Percentiles rank a stretch among this genome's conserved stretches.
These are phyloP conservation scores for Casaregolazyma suthepensis DNA, from an alignment of 1,139 yeast genomes.

Conservation along the genomic window DNA sequence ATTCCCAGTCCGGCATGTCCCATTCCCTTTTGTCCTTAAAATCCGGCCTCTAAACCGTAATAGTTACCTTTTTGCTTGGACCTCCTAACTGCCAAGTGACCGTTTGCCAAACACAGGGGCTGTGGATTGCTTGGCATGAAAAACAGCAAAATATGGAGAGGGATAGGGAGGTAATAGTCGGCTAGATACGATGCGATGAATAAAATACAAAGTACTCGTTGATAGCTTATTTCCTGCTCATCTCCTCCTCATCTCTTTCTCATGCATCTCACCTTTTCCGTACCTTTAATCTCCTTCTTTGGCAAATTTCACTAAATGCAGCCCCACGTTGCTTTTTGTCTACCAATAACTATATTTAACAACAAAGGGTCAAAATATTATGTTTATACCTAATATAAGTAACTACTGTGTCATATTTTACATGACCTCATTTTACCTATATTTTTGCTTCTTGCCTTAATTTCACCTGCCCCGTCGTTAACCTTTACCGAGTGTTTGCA, in stretches of 20 bases:
- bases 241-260: neutral
- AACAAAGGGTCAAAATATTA: neutral
- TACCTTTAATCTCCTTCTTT: neutral
- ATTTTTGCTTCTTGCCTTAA: neutral
- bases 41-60: neutral
- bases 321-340: neutral
- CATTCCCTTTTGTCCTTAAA: neutral
- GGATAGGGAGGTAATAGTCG: too few relatives aligned
- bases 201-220: too few relatives aligned
- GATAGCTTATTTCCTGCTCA: too few relatives aligned
- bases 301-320: neutral
- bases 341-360: neutral
- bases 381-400: neutral
- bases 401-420: neutral
- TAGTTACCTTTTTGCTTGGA: neutral
- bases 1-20: neutral
- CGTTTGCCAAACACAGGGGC: neutral
- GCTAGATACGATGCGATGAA: neutral
- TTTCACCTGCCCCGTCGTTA: neutral
- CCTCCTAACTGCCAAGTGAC: neutral
- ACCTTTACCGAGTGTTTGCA: neutral
- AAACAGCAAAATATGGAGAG: neutral
- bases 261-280: too few relatives aligned
- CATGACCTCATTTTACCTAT: neutral
- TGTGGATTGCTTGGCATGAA: neutral